phyloP scores from a whole-genome alignment of 768 basidiomycete species.

The Termitomyces sp. region DNA sequence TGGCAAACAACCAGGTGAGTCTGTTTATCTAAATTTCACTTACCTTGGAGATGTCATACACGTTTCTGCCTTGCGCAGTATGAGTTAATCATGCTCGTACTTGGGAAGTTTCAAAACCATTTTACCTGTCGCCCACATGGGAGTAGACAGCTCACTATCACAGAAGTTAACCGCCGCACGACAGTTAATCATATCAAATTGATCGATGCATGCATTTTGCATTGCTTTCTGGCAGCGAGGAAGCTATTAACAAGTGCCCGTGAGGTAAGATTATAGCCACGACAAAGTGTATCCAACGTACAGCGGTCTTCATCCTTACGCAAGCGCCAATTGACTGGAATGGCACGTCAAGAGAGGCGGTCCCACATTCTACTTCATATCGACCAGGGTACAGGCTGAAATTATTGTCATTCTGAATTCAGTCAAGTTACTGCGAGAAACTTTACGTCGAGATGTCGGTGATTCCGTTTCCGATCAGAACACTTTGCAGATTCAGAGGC shows the following conservation, averaged over 20 bases:
- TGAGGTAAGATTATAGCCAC: constrained; percentile 14
- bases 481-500: constrained; percentile 64
- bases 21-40: background rate
- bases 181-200: constrained; percentile 66
- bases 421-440: background rate
- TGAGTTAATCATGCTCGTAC: background rate
- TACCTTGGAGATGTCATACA: constrained; percentile 22
- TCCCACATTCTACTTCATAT: constrained; percentile 60
- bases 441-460: constrained; percentile 45
- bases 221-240: constrained; percentile 64
- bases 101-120: constrained; percentile 12
- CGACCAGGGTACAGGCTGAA: constrained; percentile 41
- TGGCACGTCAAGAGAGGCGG: constrained; percentile 50
- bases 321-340: constrained; percentile 50
- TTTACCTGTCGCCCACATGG: constrained; percentile 38
- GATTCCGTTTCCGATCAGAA: constrained; percentile 65
- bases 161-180: constrained; percentile 68
- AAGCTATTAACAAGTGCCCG: constrained; percentile 36
- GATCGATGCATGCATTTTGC: constrained; percentile 57
- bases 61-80: constrained; percentile 15
- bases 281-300: constrained; percentile 19
- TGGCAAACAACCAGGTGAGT: background rate
- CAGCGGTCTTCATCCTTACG: constrained; percentile 62
- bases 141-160: constrained; percentile 43
- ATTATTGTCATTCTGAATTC: too few species aligned